phyloP scores from a whole-genome alignment of 2,329 filamentous ascomycete species.

The Ophiocordyceps camponoti-floridani region DNA sequence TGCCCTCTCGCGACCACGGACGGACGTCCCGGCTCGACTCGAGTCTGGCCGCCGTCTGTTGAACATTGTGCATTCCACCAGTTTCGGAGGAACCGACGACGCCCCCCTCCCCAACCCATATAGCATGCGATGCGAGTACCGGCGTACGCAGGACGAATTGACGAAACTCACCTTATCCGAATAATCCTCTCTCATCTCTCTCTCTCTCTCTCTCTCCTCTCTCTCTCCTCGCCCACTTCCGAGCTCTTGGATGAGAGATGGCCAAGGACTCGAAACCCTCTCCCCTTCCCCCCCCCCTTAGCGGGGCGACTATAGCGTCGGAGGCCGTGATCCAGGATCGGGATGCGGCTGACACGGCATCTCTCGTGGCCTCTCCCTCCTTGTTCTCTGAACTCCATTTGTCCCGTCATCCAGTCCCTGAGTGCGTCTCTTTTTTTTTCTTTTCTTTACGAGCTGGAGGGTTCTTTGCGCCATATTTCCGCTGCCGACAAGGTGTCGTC shows the following conservation, averaged over 20 bases:
- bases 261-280: too few species aligned
- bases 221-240: slow-evolving; percentile 1
- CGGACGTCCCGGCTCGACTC: slow-evolving; percentile 11
- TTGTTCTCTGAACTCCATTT: slow-evolving; percentile 6
- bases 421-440: slow-evolving; percentile 4
- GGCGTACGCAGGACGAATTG: slow-evolving; percentile 21
- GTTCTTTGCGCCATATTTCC: slow-evolving; percentile 17
- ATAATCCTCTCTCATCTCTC: slow-evolving; percentile 7
- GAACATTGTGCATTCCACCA: slow-evolving; percentile 12
- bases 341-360: slow-evolving; percentile 3
- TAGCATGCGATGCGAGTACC: slow-evolving; percentile 16
- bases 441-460: too few species aligned
- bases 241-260: too few species aligned
- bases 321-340: too few species aligned
- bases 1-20: slow-evolving; percentile 6
- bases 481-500: slow-evolving; percentile 12
- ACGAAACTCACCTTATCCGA: slow-evolving; percentile 17
- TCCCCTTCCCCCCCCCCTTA: too few species aligned
- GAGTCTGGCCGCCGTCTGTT: slow-evolving; percentile 10
- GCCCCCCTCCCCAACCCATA: slow-evolving; percentile 11
- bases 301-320: too few species aligned
- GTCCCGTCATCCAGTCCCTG: too few species aligned
- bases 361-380: slow-evolving; percentile 9
- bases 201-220: not conserved
- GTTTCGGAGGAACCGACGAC: slow-evolving; percentile 10